Conservation (phyloP, 441 rosid species). For the Gossypium schwendimanii region DNA sequence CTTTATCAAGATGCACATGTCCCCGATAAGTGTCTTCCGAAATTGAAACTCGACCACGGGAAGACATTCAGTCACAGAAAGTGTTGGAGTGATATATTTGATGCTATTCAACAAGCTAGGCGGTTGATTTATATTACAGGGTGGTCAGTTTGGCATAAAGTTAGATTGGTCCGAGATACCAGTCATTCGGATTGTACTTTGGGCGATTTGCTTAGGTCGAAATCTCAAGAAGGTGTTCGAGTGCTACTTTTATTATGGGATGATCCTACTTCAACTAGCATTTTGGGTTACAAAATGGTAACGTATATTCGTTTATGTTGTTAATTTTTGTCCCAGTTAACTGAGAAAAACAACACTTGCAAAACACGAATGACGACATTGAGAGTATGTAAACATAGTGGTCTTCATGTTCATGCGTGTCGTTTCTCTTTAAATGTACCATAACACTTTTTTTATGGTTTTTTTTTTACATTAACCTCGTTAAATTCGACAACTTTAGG, state of each 20-base stretch:
- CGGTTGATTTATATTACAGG: conserved; percentile 86
- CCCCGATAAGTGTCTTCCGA: conserved; percentile 74
- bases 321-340: not conserved
- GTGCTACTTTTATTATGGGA: conserved; percentile 96
- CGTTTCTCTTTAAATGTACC: not conserved
- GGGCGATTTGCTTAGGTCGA: conserved; percentile 78
- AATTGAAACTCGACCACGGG: conserved; percentile 53
- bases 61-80: conserved; percentile 68
- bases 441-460: not conserved
- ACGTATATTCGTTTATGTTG: not conserved
- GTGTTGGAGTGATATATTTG: conserved; percentile 88
- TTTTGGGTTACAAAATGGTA: conserved; percentile 79
- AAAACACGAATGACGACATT: not conserved
- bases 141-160: conserved; percentile 97
- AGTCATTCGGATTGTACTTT: conserved; percentile 44
- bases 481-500: conserved; percentile 36
- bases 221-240: conserved; percentile 93
- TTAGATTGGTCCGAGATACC: conserved; percentile 58
- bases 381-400: not conserved
- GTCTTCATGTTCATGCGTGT: not conserved
- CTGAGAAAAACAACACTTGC: not conserved
- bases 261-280: conserved; percentile 92
- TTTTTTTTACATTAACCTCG: not conserved
- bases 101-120: conserved; percentile 72
- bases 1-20: conserved; percentile 99